These are phyloP conservation scores for Lavandula angustifolia DNA, from an alignment of 257 asterid species.

Conservation along the genomic window DNA sequence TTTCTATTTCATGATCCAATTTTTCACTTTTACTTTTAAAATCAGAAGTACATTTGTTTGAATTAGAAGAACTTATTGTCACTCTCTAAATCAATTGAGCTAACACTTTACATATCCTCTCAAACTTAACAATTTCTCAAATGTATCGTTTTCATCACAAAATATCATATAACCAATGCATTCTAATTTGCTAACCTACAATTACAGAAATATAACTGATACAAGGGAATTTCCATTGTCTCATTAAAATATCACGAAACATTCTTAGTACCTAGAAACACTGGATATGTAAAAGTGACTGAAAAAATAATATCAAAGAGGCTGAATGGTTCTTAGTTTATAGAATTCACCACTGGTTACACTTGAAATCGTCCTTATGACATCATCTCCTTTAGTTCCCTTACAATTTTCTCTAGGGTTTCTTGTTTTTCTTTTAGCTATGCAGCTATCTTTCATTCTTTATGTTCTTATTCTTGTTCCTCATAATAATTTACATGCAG, in stretches of 20 bases:
- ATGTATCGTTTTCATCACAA: not conserved
- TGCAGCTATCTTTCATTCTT: not conserved
- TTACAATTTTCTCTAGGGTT: not conserved
- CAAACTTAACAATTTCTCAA: not conserved
- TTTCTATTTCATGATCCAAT: slow-evolving; percentile 1
- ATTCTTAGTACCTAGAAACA: not conserved
- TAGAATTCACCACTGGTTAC: slow-evolving; percentile 16
- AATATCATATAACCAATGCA: not conserved
- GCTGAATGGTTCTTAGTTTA: slow-evolving; percentile 14
- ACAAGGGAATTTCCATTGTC: not conserved
- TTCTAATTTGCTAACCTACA: not conserved
- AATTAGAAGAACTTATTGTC: not conserved
- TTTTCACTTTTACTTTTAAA: not conserved
- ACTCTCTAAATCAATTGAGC: slow-evolving; percentile 1
- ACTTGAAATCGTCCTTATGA: slow-evolving; percentile 11
- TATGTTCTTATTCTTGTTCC: not conserved
- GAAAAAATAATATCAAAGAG: slow-evolving; percentile 2
- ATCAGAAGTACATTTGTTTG: not conserved
- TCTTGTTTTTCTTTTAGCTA: slow-evolving; percentile 5
- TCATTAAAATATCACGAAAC: not conserved
- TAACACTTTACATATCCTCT: not conserved
- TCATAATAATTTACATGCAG: slow-evolving; percentile 15
- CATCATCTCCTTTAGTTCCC: slow-evolving; percentile 17
- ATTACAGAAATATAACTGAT: not conserved
- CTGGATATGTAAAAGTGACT: not conserved